Evolutionary conservation across 208 protist species (phyloP).

Genomic region (Leishmania martiniquensis): DNA sequence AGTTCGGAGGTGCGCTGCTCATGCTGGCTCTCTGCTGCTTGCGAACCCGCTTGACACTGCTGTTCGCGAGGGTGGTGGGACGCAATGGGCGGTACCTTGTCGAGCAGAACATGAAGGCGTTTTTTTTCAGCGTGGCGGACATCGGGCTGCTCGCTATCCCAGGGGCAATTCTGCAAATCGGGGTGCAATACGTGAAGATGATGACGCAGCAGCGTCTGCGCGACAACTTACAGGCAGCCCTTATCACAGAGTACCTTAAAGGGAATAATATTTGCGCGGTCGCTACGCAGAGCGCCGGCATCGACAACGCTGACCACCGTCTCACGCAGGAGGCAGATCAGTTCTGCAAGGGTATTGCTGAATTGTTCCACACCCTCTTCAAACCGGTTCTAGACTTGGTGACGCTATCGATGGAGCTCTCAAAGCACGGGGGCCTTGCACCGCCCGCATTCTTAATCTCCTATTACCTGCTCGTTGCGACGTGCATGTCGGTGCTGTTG

Average conservation of each 20-base stretch:
- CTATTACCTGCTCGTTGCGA: slow-evolving; percentile 79
- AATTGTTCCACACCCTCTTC: slow-evolving; percentile 72
- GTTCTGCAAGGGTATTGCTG: slow-evolving; percentile 77
- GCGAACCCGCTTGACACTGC: slow-evolving; percentile 55
- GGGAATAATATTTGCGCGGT: slow-evolving; percentile 65
- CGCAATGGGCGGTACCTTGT: slow-evolving; percentile 63
- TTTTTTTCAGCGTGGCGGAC: slow-evolving; percentile 72
- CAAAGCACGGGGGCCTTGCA: slow-evolving; percentile 50
- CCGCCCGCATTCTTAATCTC: slow-evolving; percentile 60
- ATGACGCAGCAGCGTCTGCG: slow-evolving; percentile 70
- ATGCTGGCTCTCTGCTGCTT: slow-evolving; percentile 56
- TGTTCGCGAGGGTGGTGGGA: slow-evolving; percentile 59
- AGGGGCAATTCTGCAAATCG: slow-evolving; percentile 59
- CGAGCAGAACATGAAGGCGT: slow-evolving; percentile 50
- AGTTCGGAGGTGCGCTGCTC: slow-evolving; percentile 47
- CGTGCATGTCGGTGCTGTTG: slow-evolving; percentile 53
- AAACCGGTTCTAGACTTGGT: slow-evolving; percentile 83
- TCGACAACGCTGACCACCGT: slow-evolving; percentile 85
- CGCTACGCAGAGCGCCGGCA: slow-evolving; percentile 38
- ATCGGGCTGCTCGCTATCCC: slow-evolving; percentile 73
- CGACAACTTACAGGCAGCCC: slow-evolving; percentile 58
- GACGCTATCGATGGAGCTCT: slow-evolving; percentile 70
- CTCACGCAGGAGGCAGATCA: slow-evolving; percentile 74
- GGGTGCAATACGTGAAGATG: slow-evolving; percentile 68
- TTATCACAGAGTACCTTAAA: slow-evolving; percentile 74